Base-by-base conservation (phyloP, 495 filamentous ascomycete species). In the Penicillium argentinense region DNA sequence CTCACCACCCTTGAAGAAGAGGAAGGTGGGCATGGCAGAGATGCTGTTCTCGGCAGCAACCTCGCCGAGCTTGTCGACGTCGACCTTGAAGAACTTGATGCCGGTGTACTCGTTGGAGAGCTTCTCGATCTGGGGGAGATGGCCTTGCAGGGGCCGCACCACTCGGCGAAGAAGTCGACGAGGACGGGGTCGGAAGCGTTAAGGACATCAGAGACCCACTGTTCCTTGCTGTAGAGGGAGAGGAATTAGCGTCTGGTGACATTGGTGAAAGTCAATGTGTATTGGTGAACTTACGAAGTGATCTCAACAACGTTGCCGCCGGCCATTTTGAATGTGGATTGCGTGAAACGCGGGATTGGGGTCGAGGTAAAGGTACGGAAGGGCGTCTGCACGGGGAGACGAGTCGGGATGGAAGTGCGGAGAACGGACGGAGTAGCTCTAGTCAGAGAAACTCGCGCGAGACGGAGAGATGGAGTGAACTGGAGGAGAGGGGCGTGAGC, bases 71-170 rank as follows among this genome's bases (percentile, higher is more conserved):
- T 87, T 73, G 68, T 98, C 93, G 50, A 97, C 91, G 71, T 97
- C 91, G 63, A 98, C 67, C 80, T 97, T 95, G 81, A 80, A 85
- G 74, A 96, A 97, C 60, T 79, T 74, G 56, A 82, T 78, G 45
- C 71, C 59, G 49, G 75, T 33, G 69, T 77, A 76, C 14, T 63
- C 53, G 33, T 83, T 56, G 62, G 81, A 78, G 63, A 69, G 83
- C 79, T 82, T 75, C 48, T 81, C 79, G 42, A 96, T 63, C 19
- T 76, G 58, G 27, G 92, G 92, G 90, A 80, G 56, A 97, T 89
- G 54, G 80, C 75, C 76, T 90, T 96, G 85, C 92, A 97, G 44
- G 92, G 92, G 28, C 90, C 91, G 77, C 92, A 97, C 92, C 92
- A 97, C 26, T 71, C 79, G 33, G 92, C 92, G 65, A 85, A 88